Evolutionary conservation across 2,329 filamentous ascomycete species (phyloP).

Genomic region (Blastomyces percursus): DNA sequence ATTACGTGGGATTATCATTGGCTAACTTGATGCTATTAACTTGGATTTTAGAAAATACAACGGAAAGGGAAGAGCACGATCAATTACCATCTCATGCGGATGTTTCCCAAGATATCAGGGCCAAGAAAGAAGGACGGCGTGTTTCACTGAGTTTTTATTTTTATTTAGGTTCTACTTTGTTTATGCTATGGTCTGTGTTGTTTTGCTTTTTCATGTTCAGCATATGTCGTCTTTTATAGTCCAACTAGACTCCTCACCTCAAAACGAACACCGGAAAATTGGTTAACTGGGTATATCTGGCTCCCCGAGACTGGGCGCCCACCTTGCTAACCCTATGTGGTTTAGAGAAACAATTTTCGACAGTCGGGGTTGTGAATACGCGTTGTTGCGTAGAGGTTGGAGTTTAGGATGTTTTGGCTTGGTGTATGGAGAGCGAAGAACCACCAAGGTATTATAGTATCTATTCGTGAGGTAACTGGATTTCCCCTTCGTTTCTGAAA

Average conservation of each 20-base stretch:
- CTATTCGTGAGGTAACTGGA: not conserved
- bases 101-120: slow-evolving; percentile 62
- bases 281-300: not conserved
- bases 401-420: not conserved
- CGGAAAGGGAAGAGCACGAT: slow-evolving; percentile 61
- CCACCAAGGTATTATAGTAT: not conserved
- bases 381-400: not conserved
- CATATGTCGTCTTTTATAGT: not conserved
- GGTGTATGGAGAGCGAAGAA: not conserved
- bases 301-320: too few species aligned
- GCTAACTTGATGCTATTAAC: slow-evolving; percentile 3
- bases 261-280: not conserved
- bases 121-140: slow-evolving; percentile 52
- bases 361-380: not conserved
- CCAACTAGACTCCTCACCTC: not conserved
- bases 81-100: slow-evolving; percentile 80
- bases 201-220: not conserved
- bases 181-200: not conserved
- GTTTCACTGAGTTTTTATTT: slow-evolving; percentile 20
- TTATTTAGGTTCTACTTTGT: not conserved
- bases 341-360: not conserved
- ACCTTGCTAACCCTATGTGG: too few species aligned
- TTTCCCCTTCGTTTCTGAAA: not conserved
- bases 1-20: not conserved
- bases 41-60: slow-evolving; percentile 41